Base-by-base conservation (phyloP, 257 asterid species). In the Petunia axillaris region DNA sequence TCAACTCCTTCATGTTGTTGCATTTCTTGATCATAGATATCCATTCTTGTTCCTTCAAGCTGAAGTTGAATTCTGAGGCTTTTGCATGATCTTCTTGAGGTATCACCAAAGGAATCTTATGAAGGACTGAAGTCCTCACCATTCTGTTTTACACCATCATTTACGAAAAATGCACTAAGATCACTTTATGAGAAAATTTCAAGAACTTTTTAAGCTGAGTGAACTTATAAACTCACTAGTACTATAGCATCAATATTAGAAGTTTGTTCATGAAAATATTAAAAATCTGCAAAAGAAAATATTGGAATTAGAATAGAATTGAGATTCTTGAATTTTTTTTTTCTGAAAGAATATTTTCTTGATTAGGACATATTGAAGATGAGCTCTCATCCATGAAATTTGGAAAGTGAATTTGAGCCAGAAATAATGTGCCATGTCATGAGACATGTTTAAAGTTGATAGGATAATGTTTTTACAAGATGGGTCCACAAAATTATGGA, bases 91-190 rank as follows among this genome's bases (percentile, higher is more conserved):
- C 81, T 44, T 87, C 88, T 11, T 81, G 82, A 1, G 90, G 86
- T 64, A 64, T 84, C 81, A 79, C 76, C 75, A 91, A 82, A 14
- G 85, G 82, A 55, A 86, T 88, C 80, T 89, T 92, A 64, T 88
- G 84, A 79, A 88, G 89, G 85, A 93, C 85, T 80, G 88, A 82
- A 53, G 97, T 85, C 89, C 91, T 90, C 62, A 82, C 91, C 96
- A 91, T 91, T 66, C 75, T 89, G 68, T 14, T 70, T 81, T 81
- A 81, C 83, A 73, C 81, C 87, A 83, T 88, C 74, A 64, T 81
- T 54, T 75, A 68, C 43, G 76, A 37, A 58, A 40, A 37, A 64
- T 37, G 41, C 14, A 64, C 40, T 37, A 64, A 25, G 10, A 2
- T 64, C 43, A 37, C 43, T 8, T 35, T 1, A 36, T 5, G 5